Percentiles rank a stretch among this genome's conserved stretches.
These are phyloP conservation scores for Populus hybrid DNA, from an alignment of 441 rosid species.

Conservation along the genomic window DNA sequence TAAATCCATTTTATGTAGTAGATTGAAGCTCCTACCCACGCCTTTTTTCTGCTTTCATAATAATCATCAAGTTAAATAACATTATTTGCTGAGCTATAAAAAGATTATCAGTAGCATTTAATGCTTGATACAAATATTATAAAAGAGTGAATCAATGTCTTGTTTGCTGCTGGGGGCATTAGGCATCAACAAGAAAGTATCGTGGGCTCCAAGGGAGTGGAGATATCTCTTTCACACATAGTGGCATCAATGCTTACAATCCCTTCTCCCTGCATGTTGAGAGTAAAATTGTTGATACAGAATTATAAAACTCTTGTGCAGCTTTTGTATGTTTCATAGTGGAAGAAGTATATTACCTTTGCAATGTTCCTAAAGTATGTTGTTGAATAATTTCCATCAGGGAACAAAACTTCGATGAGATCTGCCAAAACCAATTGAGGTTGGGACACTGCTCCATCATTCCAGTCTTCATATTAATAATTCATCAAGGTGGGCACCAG, in stretches of 20 bases:
- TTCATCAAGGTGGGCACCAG: not conserved
- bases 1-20: not conserved
- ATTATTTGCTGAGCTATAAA: not conserved
- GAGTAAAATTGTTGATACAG: not conserved
- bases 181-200: not conserved
- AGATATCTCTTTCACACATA: conserved; percentile 17
- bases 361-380: conserved; percentile 74
- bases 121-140: conserved; percentile 37
- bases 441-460: conserved; percentile 81
- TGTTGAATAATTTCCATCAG: conserved; percentile 67
- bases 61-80: not conserved
- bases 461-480: conserved; percentile 53
- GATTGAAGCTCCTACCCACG: not conserved
- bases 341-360: conserved; percentile 43
- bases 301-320: not conserved
- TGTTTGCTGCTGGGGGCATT: conserved; percentile 37
- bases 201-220: not conserved
- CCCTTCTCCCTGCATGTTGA: conserved; percentile 55
- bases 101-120: not conserved
- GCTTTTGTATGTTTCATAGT: not conserved
- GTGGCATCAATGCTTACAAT: conserved; percentile 45
- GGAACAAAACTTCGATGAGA: conserved; percentile 67
- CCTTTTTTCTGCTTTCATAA: not conserved
- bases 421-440: conserved; percentile 82
- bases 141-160: conserved; percentile 51